Percentiles rank a stretch among this genome's conserved stretches.
These are phyloP conservation scores for Blastomyces parvus DNA, from an alignment of 2,329 filamentous ascomycete genomes.

Conservation along the genomic window DNA sequence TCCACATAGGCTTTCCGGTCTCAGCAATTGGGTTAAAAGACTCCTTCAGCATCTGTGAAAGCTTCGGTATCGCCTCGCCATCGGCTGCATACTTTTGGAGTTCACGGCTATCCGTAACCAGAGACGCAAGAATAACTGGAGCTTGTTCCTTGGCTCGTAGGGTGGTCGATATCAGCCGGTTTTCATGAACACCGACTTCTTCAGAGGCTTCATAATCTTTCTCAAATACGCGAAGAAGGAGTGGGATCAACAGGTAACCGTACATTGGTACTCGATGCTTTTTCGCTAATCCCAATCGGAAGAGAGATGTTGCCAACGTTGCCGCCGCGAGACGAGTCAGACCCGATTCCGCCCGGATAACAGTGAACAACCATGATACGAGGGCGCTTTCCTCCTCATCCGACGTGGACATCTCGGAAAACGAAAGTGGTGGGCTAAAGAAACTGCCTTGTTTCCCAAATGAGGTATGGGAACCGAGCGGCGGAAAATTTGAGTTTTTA, in stretches of 20 bases:
- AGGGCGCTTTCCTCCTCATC: constrained; percentile 61
- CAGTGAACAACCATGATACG: constrained; percentile 59
- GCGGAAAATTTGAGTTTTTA: constrained; percentile 42
- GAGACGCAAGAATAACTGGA: constrained; percentile 63
- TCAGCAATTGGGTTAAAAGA: constrained; percentile 53
- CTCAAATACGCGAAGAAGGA: constrained; percentile 58
- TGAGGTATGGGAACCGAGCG: constrained; percentile 39
- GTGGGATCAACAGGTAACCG: constrained; percentile 58
- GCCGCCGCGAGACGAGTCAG: constrained; percentile 58
- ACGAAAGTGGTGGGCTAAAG: constrained; percentile 27
- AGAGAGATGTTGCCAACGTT: constrained; percentile 58
- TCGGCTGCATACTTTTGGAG: constrained; percentile 78
- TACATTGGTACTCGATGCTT: constrained; percentile 56
- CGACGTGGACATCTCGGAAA: constrained; percentile 31
- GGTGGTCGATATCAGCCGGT: constrained; percentile 33
- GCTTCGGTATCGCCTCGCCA: constrained; percentile 50
- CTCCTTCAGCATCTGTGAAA: constrained; percentile 56
- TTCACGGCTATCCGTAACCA: constrained; percentile 67
- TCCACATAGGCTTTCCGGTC: constrained; percentile 47
- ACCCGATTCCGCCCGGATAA: constrained; percentile 37
- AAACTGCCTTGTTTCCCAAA: constrained; percentile 31
- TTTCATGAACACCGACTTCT: constrained; percentile 32
- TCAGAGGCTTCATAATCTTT: constrained; percentile 38
- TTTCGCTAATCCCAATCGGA: constrained; percentile 56
- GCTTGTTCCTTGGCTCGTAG: constrained; percentile 58